Conservation (phyloP, 106 monocot species). For the Dendrobium nobile region DNA sequence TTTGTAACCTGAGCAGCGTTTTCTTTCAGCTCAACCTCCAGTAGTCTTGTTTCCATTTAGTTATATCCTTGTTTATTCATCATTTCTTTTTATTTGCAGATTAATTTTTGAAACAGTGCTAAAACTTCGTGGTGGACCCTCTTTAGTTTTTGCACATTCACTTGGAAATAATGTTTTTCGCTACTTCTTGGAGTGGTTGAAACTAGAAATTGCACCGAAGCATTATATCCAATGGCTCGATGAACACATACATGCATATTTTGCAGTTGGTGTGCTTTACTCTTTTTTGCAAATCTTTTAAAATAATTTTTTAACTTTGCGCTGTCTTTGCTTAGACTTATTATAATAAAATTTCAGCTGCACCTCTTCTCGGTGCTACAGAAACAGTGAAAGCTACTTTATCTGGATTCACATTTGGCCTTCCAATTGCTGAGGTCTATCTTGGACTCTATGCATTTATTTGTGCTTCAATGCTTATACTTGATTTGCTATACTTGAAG, state of each 20-base stretch:
- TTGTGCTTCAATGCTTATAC: background rate
- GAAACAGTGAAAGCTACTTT: conserved; percentile 73
- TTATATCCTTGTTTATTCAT: background rate
- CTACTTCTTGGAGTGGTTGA: conserved; percentile 96
- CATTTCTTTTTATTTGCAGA: conserved; percentile 31
- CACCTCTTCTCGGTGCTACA: conserved; percentile 91
- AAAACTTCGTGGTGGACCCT: conserved; percentile 90
- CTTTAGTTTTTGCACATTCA: conserved; percentile 95
- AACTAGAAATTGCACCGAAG: conserved; percentile 95
- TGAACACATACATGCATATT: conserved; percentile 96
- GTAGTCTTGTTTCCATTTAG: background rate
- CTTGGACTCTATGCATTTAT: conserved; percentile 8
- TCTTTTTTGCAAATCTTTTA: background rate
- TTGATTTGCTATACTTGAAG: background rate
- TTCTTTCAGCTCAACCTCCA: background rate
- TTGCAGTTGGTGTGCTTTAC: conserved; percentile 77
- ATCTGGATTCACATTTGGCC: conserved; percentile 87
- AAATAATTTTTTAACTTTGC: background rate
- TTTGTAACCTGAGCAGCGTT: background rate
- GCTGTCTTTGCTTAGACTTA: conserved; percentile 1
- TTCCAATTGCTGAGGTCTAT: conserved; percentile 89
- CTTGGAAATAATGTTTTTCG: conserved; percentile 98
- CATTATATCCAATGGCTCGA: conserved; percentile 95
- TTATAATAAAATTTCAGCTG: conserved; percentile 32
- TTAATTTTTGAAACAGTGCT: conserved; percentile 86